These are phyloP conservation scores for Fusarium ramigenum DNA, from an alignment of 2,329 filamentous ascomycete species.

Conservation along the genomic window DNA sequence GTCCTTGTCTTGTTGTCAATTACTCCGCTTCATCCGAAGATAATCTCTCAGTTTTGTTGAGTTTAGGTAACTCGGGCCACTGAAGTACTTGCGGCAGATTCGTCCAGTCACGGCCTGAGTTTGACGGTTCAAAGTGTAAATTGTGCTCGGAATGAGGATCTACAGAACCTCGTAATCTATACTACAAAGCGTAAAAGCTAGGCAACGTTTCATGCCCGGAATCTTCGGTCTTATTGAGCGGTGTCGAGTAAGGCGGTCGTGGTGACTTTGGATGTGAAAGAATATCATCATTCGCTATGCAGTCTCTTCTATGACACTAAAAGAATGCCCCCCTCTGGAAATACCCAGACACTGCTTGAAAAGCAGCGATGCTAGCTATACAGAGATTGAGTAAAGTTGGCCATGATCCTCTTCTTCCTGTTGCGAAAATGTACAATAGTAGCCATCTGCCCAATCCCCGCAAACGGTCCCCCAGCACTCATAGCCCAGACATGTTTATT, in stretches of 20 bases:
- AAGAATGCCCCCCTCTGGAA: accelerated
- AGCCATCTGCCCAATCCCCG: neutral
- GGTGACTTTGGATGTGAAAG: neutral
- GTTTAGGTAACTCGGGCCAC: neutral
- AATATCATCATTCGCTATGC: neutral
- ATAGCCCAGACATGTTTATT: neutral
- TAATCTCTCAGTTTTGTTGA: too few species aligned
- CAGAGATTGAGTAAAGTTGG: neutral
- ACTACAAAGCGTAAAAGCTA: neutral
- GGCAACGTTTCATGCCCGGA: too few species aligned
- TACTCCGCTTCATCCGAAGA: neutral
- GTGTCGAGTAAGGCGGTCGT: neutral
- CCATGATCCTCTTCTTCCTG: neutral
- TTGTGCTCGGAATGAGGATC: neutral
- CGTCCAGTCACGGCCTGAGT: accelerated
- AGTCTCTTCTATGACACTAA: neutral
- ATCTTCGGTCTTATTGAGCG: neutral
- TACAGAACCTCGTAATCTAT: neutral
- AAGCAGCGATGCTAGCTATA: accelerated
- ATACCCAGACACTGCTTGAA: too few species aligned
- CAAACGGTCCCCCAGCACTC: neutral
- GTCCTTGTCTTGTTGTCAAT: too few species aligned
- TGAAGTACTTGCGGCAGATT: accelerated
- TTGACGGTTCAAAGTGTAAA: neutral
- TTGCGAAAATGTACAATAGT: neutral